phyloP scores from a whole-genome alignment of 176 grass and related monocot genomes.

The Aegilops longissima region DNA sequence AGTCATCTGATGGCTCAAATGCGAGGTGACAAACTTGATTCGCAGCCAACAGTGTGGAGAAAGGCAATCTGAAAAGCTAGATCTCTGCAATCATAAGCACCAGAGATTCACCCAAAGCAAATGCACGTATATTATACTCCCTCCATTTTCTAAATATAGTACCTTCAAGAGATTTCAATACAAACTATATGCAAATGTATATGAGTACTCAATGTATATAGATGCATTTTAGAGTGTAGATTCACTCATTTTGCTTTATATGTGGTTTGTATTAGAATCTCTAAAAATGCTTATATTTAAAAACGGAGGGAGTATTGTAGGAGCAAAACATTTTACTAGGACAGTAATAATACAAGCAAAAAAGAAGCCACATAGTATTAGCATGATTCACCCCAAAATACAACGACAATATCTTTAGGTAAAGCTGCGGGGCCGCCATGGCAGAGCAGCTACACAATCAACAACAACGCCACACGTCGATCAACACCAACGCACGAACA shows the following conservation, averaged over 20 bases:
- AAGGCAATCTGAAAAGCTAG: neutral
- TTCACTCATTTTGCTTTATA: too few relatives aligned
- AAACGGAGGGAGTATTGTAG: neutral
- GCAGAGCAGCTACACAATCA: constrained; percentile 42
- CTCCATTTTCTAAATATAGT: too few relatives aligned
- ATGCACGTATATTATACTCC: neutral
- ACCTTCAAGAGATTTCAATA: too few relatives aligned
- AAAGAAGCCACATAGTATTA: constrained; percentile 11
- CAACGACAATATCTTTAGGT: constrained; percentile 20
- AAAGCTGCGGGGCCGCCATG: neutral
- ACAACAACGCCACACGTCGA: constrained; percentile 34
- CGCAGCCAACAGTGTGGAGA: neutral
- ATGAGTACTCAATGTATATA: too few relatives aligned
- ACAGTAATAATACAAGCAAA: neutral
- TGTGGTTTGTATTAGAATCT: too few relatives aligned
- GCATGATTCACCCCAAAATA: constrained; percentile 42
- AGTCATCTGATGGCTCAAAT: neutral
- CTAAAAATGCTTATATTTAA: too few relatives aligned
- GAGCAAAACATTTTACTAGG: constrained; percentile 18
- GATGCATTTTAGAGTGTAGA: too few relatives aligned
- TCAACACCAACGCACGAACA: constrained; percentile 31
- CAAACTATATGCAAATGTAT: too few relatives aligned
- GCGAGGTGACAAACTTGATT: neutral
- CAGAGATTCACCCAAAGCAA: neutral
- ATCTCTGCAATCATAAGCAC: neutral